A percentile compares a stretch with the other conserved stretches of the same genome.
Conservation (phyloP, 257 asterid species). For the Fraxinus quadrangulata region DNA sequence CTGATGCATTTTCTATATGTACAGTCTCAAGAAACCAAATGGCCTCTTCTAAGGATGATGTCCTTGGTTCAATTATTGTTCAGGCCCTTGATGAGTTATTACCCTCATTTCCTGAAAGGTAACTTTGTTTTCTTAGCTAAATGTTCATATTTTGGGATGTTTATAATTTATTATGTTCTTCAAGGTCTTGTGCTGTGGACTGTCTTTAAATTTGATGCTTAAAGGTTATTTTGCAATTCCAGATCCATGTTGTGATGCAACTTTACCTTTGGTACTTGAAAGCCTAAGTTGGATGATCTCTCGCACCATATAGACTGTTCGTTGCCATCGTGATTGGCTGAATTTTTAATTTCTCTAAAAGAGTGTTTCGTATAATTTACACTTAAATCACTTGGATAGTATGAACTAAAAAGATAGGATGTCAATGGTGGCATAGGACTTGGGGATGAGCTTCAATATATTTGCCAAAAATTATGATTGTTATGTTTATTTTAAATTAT, state of each 20-base stretch:
- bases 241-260: neutral
- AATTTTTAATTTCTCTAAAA: neutral
- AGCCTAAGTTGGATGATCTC: neutral
- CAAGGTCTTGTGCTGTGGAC: neutral
- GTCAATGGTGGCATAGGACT: no score
- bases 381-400: no score
- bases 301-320: neutral
- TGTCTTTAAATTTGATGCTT: neutral
- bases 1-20: neutral
- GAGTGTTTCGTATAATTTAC: neutral
- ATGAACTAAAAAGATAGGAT: no score
- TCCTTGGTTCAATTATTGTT: constrained; percentile 18
- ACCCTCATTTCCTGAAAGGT: constrained; percentile 35
- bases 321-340: neutral
- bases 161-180: constrained; percentile 6
- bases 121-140: neutral
- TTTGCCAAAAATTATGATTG: no score
- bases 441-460: no score
- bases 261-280: neutral
- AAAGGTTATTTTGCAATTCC: neutral
- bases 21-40: constrained; percentile 14
- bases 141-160: neutral
- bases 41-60: constrained; percentile 12
- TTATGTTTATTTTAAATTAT: no score
- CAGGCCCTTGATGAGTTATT: constrained; percentile 25